A percentile compares a stretch with the other conserved stretches of the same genome.
Evolutionary conservation across 768 basidiomycete species (phyloP).

Genomic region (Paxillus ammoniavirescens): DNA sequence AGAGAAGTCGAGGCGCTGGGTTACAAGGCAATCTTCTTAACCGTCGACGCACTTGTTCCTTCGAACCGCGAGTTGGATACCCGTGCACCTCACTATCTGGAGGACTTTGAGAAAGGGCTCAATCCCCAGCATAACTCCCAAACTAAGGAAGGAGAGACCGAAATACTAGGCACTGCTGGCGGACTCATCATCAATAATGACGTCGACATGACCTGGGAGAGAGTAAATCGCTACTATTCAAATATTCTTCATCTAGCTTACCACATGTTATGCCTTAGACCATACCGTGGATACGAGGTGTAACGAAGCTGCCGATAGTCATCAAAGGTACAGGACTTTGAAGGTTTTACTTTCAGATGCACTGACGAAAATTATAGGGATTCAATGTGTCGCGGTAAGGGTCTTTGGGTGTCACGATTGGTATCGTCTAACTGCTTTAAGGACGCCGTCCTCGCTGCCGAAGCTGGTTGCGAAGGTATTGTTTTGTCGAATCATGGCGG

Average conservation of each 20-base stretch:
- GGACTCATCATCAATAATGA: constrained; percentile 66
- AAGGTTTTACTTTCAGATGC: not conserved
- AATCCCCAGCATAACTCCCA: constrained; percentile 22
- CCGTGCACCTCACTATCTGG: constrained; percentile 53
- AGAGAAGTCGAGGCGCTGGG: constrained; percentile 69
- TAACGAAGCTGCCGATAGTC: constrained; percentile 69
- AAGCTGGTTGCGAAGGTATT: constrained; percentile 85
- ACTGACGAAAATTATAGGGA: constrained; percentile 40
- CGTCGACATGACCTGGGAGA: constrained; percentile 75
- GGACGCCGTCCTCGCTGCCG: constrained; percentile 84
- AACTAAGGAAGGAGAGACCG: constrained; percentile 34
- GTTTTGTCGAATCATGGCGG: constrained; percentile 92
- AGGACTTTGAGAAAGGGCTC: constrained; percentile 50
- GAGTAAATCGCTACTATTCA: constrained; percentile 35
- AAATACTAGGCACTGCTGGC: constrained; percentile 63
- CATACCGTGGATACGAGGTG: constrained; percentile 71
- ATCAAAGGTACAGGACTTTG: constrained; percentile 55
- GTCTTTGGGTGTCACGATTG: not conserved
- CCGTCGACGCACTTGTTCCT: constrained; percentile 84
- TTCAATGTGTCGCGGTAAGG: constrained; percentile 68
- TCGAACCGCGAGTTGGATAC: constrained; percentile 81
- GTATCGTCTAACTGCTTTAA: constrained; percentile 30
- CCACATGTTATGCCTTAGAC: constrained; percentile 41
- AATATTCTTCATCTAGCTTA: not conserved
- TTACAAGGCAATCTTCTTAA: constrained; percentile 87